Evolutionary conservation across 495 filamentous ascomycete species (phyloP), one percentile per base, ranked within the genome.

Genomic region (Sporormia fimetaria): DNA sequence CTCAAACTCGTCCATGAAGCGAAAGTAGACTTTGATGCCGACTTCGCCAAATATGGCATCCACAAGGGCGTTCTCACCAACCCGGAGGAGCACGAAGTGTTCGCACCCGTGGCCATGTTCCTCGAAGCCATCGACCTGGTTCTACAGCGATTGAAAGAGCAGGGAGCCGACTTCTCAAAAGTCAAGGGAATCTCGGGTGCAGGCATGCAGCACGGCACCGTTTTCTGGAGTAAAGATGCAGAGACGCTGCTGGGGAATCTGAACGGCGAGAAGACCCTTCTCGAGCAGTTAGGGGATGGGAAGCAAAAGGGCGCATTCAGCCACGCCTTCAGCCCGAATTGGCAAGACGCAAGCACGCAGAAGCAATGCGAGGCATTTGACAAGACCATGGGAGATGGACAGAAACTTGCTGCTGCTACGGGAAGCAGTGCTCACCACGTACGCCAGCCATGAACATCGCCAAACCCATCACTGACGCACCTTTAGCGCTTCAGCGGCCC

Each of bases 341-440:
- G 90, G 90, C 90, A 96, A 61, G 90, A 98, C 60, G 75, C 83
- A 31, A 93, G 85, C 60, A 96, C 90, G 0, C 86, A 94, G 65
- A 65, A 67, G 34, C 81, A 98, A 59, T 95, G 88, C 60, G 86
- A 94, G 54, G 66, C 69, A 49, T 95, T 94, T 56, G 87, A 96
- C 58, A 67, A 63, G 9, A 63, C 64, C 26, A 66, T 93, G 6
- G 84, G 81, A 0, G 63, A 68, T 7, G 65, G 67, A 16, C 74
- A 81, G 45, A 61, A 67, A 44, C 57, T 98, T 38, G 90, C 90
- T 2, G 57, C 75, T 18, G 76, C 73, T 3, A 94, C 87, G 6
- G 90, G 90, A 9, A 95, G 87, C 57, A 77, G 83, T 49, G 90
- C 90, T 6, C 90, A 98, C 67, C 87, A 93, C 63, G 87, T 93